Conservation (phyloP, 306 rosid genomes). For the Styphnolobium japonicum region DNA sequence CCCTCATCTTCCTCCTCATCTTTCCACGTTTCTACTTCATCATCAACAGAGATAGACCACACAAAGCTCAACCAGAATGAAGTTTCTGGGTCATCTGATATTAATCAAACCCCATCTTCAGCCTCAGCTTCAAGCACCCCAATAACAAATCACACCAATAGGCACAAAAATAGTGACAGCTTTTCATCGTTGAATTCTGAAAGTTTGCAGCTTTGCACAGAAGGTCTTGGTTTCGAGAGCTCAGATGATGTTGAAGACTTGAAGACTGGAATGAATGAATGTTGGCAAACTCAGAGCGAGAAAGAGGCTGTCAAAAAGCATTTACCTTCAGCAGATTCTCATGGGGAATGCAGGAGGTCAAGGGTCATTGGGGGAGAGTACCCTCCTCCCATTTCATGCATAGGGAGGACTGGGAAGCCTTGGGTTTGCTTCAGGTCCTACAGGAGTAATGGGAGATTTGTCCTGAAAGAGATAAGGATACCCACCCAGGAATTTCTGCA, state of each 20-base stretch:
- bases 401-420: slow-evolving; percentile 77
- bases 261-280: slow-evolving; percentile 29
- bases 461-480: slow-evolving; percentile 67
- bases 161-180: slow-evolving; percentile 54
- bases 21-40: neutral
- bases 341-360: slow-evolving; percentile 47
- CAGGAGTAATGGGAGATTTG: slow-evolving; percentile 78
- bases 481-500: slow-evolving; percentile 70
- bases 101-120: slow-evolving; percentile 15
- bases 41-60: slow-evolving; percentile 17
- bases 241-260: slow-evolving; percentile 75
- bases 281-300: slow-evolving; percentile 23
- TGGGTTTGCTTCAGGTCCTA: slow-evolving; percentile 68
- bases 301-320: slow-evolving; percentile 21
- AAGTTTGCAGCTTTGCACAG: slow-evolving; percentile 86
- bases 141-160: slow-evolving; percentile 9
- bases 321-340: neutral
- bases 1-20: neutral
- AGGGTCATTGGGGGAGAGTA: slow-evolving; percentile 38
- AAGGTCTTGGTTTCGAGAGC: slow-evolving; percentile 93
- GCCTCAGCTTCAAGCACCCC: slow-evolving; percentile 23
- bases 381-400: slow-evolving; percentile 93
- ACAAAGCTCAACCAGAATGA: neutral
- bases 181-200: slow-evolving; percentile 67
- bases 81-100: neutral